Evolutionary conservation across 2,329 filamentous ascomycete genomes (phyloP).

Genomic region (Metarhizium robertsii): DNA sequence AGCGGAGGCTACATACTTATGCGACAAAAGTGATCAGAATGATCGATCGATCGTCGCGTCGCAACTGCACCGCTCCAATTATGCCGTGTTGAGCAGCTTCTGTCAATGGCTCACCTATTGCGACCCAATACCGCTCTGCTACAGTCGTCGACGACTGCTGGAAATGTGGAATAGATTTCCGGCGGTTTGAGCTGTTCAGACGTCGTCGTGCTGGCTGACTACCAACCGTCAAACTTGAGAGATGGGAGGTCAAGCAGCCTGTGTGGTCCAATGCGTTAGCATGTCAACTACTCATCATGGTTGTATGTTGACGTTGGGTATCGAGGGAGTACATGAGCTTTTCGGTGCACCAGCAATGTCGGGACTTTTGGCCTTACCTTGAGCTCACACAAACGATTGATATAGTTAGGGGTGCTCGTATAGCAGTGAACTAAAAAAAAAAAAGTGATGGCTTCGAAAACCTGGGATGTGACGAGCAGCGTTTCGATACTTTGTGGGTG

Average conservation of each 20-base stretch:
- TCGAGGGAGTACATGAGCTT: background rate
- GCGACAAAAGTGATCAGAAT: background rate
- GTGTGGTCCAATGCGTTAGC: background rate
- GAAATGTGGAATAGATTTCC: background rate
- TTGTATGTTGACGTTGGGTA: background rate
- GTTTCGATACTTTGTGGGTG: background rate
- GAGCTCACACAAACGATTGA: too few species aligned
- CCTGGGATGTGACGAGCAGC: background rate
- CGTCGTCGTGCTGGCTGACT: background rate
- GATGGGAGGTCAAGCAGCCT: background rate
- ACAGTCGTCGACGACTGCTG: background rate
- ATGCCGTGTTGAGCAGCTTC: background rate
- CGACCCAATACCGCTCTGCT: background rate
- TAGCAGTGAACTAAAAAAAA: too few species aligned
- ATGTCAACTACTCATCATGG: background rate
- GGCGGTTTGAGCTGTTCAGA: background rate
- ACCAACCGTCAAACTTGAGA: background rate
- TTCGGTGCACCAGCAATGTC: background rate
- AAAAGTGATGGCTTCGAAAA: too few species aligned
- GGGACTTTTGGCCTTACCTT: too few species aligned
- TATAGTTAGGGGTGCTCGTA: too few species aligned
- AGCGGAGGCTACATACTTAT: background rate
- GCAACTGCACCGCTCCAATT: background rate
- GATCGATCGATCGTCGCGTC: slow-evolving; percentile 4
- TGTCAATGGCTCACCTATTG: background rate